Conservation (phyloP, 2,329 filamentous ascomycete species). For the Cladosporium colombiae region DNA sequence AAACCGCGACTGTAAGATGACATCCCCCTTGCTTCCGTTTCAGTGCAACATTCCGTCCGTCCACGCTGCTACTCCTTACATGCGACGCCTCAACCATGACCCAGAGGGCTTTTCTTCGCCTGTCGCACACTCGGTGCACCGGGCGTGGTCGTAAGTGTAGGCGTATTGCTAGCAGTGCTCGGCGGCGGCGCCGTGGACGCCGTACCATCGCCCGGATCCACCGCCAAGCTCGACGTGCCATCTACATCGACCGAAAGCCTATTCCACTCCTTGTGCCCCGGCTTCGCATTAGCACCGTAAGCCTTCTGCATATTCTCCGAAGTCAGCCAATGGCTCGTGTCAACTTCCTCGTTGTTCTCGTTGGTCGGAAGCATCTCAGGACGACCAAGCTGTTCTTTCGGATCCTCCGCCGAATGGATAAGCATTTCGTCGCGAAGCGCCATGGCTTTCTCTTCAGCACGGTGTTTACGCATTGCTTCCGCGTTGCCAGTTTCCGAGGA, state of each 20-base stretch:
- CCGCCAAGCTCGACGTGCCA: slow-evolving; percentile 22
- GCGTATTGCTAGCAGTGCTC: neutral
- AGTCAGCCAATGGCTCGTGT: slow-evolving; percentile 25
- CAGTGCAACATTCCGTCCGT: slow-evolving; percentile 22
- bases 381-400: slow-evolving; percentile 32
- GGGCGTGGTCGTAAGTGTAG: neutral
- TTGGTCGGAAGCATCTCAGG: slow-evolving; percentile 19
- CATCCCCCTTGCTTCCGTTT: slow-evolving; percentile 15
- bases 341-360: slow-evolving; percentile 20
- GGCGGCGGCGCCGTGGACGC: neutral
- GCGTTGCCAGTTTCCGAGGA: slow-evolving; percentile 49
- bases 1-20: slow-evolving; percentile 1
- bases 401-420: slow-evolving; percentile 48
- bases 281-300: slow-evolving; percentile 21
- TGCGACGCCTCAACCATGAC: slow-evolving; percentile 6
- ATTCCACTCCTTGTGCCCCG: slow-evolving; percentile 20
- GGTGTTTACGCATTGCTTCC: slow-evolving; percentile 47
- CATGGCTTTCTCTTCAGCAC: slow-evolving; percentile 58
- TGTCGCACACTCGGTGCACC: neutral
- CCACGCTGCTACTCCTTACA: slow-evolving; percentile 17
- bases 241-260: slow-evolving; percentile 21
- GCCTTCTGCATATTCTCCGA: slow-evolving; percentile 38
- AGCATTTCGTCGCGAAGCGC: slow-evolving; percentile 57
- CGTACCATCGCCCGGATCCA: slow-evolving; percentile 3
- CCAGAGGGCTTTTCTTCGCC: slow-evolving; percentile 4